Evolutionary conservation across 2,329 filamentous ascomycete genomes (phyloP), one percentile per base, ranked within the genome.

Genomic region (Blastomyces emzantsi): DNA sequence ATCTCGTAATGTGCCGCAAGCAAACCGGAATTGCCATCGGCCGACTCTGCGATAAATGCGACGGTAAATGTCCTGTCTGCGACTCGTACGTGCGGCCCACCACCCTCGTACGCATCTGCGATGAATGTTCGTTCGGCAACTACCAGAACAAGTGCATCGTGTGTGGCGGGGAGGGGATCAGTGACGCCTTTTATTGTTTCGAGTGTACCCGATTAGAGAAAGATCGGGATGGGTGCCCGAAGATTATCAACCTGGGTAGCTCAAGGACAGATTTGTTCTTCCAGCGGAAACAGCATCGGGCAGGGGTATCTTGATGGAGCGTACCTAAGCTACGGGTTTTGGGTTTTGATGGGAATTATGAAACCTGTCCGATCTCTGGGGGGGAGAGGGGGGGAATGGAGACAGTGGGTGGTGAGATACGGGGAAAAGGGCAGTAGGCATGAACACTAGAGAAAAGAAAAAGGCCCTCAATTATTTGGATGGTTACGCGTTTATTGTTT

Each of bases 81-180:
- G 94, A 99, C 77, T 96, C 90, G 66, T 99, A 99, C 84, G 94
- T 99, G 67, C 92, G 94, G 19, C 94, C 94, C 15, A 99, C 94
- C 36, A 97, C 94, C 9, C 88, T 97, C 64, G 94, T 96, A 66
- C 91, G 93, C 73, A 97, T 99, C 81, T 99, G 94, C 82, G 94
- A 99, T 81, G 94, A 99, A 80, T 99, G 94, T 83, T 92, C 90
- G 75, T 99, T 99, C 77, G 94, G 94, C 74, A 99, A 99, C 83
- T 99, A 97, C 82, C 94, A 97, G 81, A 99, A 99, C 82, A 99
- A 99, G 79, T 99, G 94, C 76, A 92, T 99, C 70, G 94, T 99
- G 54, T 99, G 94, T 78, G 94, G 94, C 75, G 94, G 94, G 71
- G 94, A 97, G 80, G 94, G 94, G 39, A 99, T 99, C 75, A 94